Percentiles rank a stretch among this genome's conserved stretches.
phyloP scores from a whole-genome alignment of 805 yeast species.

The Candida odintsovae region DNA sequence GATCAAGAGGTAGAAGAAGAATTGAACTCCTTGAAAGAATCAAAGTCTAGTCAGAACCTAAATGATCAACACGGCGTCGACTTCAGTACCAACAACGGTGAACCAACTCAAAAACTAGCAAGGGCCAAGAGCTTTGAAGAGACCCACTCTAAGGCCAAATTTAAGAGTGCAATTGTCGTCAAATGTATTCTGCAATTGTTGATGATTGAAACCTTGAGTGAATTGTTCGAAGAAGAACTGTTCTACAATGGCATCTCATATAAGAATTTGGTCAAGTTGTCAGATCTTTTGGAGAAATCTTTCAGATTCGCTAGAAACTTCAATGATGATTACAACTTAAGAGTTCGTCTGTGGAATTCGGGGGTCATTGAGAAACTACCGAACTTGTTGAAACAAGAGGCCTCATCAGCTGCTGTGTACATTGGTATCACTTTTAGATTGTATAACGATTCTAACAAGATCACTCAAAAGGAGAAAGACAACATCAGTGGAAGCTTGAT shows the following conservation, averaged over 20 bases:
- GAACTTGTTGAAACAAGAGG: slow-evolving; percentile 85
- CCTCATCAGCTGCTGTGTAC: slow-evolving; percentile 82
- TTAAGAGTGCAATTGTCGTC: slow-evolving; percentile 75
- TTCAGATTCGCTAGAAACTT: slow-evolving; percentile 81
- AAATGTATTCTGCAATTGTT: slow-evolving; percentile 87
- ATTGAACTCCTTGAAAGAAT: background rate
- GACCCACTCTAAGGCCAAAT: slow-evolving; percentile 39
- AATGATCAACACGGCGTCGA: slow-evolving; percentile 12
- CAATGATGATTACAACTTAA: slow-evolving; percentile 80
- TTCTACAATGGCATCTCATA: slow-evolving; percentile 71
- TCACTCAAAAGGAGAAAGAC: slow-evolving; percentile 39
- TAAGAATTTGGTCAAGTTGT: slow-evolving; percentile 50
- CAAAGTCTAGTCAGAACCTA: slow-evolving; percentile 2
- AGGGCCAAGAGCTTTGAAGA: slow-evolving; percentile 30
- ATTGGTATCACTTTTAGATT: slow-evolving; percentile 75
- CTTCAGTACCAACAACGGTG: slow-evolving; percentile 27
- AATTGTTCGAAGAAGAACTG: slow-evolving; percentile 62
- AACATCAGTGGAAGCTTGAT: slow-evolving; percentile 48
- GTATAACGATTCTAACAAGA: slow-evolving; percentile 60
- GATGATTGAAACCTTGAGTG: slow-evolving; percentile 82
- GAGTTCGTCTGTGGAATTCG: slow-evolving; percentile 86
- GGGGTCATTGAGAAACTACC: slow-evolving; percentile 92
- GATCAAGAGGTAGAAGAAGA: slow-evolving; percentile 1
- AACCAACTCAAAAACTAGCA: slow-evolving; percentile 10
- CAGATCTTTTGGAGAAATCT: slow-evolving; percentile 57